Evolutionary conservation across 208 protist genomes (phyloP), one percentile per base, ranked within the genome.

Genomic region (Trypanosoma theileri): DNA sequence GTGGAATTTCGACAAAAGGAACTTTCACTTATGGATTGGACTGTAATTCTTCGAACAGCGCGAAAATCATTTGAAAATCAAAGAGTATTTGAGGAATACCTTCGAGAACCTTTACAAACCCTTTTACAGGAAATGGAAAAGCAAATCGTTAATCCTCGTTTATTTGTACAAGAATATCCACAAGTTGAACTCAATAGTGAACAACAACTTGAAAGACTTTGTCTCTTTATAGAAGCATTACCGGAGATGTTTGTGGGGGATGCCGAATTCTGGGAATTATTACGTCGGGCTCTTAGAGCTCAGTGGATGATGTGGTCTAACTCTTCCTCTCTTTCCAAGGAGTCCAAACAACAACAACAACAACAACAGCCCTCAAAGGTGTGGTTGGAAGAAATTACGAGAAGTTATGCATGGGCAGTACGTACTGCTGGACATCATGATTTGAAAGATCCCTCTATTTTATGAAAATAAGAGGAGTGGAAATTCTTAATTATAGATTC

Each of bases 331-430:
- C n/a, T n/a, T n/a, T n/a, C n/a, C n/a, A 13, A 56, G 22, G 7
- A n/a, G 7, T 17, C 16, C 4, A 17, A 44, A 52, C n/a, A 57
- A 17, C 19, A 68, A 22, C 17, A 68, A 24, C 48, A 69, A 44
- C 54, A 68, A 24, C 48, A 69, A 44, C 54, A 73, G 44, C 42
- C 53, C 17, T 22, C 40, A 4, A 44, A 22, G 0, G 45, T 31
- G 41, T 66, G 63, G 74, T 31, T 71, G 44, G 52, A 66, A 50
- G 71, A 85, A 66, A 69, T 77, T 21, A 48, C 64, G 14, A 72
- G 54, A 50, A 88, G 85, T 64, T 91, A 82, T 66, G 83, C 79
- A 45, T 88, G 78, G 77, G 78, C 85, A 0, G 85, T 77, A 54
- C 68, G 60, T 46, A 75, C 56, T n/a, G 80, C 80, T 24, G 85